Evolutionary conservation across 768 basidiomycete species (phyloP).

Genomic region (Suillus spraguei): DNA sequence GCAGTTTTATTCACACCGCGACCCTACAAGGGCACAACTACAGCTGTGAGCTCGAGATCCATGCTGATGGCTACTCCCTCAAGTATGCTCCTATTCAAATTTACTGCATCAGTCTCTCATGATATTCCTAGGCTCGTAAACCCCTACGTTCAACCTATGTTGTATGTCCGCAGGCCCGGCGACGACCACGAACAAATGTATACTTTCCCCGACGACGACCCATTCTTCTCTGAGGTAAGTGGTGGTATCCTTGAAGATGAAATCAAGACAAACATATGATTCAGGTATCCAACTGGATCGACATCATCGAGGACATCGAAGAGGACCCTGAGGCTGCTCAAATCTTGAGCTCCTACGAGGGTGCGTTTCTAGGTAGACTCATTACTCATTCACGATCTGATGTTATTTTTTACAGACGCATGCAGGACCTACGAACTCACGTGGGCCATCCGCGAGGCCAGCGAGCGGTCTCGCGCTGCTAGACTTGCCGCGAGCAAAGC

Average conservation of each 20-base stretch:
- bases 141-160: conserved; percentile 90
- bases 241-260: background rate
- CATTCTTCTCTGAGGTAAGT: conserved; percentile 86
- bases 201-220: conserved; percentile 81
- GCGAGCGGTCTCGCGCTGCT: conserved; percentile 61
- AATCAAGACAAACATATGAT: background rate
- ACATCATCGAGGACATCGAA: conserved; percentile 88
- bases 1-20: conserved; percentile 87
- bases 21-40: conserved; percentile 93
- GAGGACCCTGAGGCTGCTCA: conserved; percentile 79
- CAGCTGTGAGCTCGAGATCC: conserved; percentile 93
- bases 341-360: conserved; percentile 86
- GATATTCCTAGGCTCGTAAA: conserved; percentile 70
- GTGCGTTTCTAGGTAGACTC: conserved; percentile 35
- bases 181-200: conserved; percentile 73
- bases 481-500: conserved; percentile 41
- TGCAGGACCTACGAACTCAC: conserved; percentile 89
- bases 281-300: conserved; percentile 80
- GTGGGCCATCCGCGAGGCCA: conserved; percentile 88
- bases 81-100: conserved; percentile 49
- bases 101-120: conserved; percentile 9
- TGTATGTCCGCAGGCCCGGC: conserved; percentile 84
- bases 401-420: conserved; percentile 56
- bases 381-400: conserved; percentile 5
- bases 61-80: conserved; percentile 89